Base-by-base conservation (phyloP, 495 filamentous ascomycete genomes). In the Aspergillus sparsus region DNA sequence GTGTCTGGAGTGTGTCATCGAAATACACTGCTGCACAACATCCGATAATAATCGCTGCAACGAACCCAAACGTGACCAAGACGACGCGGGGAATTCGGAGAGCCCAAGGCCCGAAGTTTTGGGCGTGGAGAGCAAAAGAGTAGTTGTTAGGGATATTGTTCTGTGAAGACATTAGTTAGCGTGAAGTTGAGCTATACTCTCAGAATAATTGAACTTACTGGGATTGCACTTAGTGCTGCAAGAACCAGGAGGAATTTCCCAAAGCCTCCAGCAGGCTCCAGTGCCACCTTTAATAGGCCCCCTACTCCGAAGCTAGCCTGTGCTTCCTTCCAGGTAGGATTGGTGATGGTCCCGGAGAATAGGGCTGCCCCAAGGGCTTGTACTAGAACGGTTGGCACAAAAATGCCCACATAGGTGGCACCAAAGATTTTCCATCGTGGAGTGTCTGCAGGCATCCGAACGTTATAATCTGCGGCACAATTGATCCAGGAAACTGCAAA, bases 401-500 rank as follows among this genome's bases (percentile, higher is more conserved):
- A 80, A 15, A 89, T 78, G 8, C 87, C 87, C 13, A 71, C 72
- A 64, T 83, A 89, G 4, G 85, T 87, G 68, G 79, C 84, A 44
- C 82, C 53, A 71, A 89, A 90, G 37, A 89, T 74, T 4, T 78
- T 77, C 27, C 53, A 67, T 6, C 80, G 75, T n/a, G 80, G 75
- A 16, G 77, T 76, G 21, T 67, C 69, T 2, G 71, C 69, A 1
- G 85, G 85, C 64, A 87, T 86, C 62, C 89, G 89, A 7, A 87
- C 85, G 32, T 84, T 87, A 67, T 88, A 89, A 62, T 89, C 87
- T 7, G 86, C 83, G 1, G 86, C 85, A 62, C 83, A 87, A 5
- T 77, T 78, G 3, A 83, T 80, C 85, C 87, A 89, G 0, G 84
- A 85, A 0, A 84, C 84, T 0, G 83, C 83, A 60, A 89, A 89